Conservation (phyloP, 2,329 filamentous ascomycete genomes). For the Exophiala oligosperma region DNA sequence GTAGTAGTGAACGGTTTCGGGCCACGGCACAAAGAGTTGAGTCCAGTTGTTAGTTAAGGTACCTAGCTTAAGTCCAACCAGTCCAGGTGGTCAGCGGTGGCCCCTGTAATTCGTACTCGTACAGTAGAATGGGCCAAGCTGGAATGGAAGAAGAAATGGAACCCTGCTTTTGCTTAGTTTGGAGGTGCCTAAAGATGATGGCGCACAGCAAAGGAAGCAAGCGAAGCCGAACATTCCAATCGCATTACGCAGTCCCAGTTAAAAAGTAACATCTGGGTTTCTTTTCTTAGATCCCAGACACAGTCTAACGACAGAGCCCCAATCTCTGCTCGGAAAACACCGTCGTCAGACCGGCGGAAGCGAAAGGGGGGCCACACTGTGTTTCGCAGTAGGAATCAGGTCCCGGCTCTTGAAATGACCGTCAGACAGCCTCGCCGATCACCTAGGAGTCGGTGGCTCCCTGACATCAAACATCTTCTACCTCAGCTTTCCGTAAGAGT, state of each 20-base stretch:
- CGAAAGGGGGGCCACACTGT: not conserved
- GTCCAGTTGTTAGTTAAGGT: too few relatives aligned
- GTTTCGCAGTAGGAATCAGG: not conserved
- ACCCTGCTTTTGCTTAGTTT: not conserved
- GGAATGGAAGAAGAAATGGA: not conserved
- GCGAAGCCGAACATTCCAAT: not conserved
- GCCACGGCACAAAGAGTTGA: not conserved
- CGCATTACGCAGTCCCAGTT: not conserved
- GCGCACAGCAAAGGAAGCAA: not conserved
- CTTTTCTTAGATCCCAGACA: not conserved
- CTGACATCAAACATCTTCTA: constrained; percentile 13
- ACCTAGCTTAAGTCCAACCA: too few relatives aligned
- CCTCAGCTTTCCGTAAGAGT: constrained; percentile 1
- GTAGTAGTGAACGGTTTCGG: not conserved
- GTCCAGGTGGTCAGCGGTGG: not conserved
- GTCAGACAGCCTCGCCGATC: not conserved
- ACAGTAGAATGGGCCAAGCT: not conserved
- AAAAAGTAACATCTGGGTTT: not conserved
- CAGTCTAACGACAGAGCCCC: too few relatives aligned
- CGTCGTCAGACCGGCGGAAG: not conserved
- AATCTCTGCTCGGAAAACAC: too few relatives aligned
- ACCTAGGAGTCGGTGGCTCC: not conserved
- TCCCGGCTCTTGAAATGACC: too few relatives aligned
- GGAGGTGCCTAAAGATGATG: not conserved
- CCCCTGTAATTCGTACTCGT: not conserved